Evolutionary conservation across 164 flowering plant genomes (phyloP), one percentile per base, ranked within the genome.

Genomic region (Buxus sempervirens): DNA sequence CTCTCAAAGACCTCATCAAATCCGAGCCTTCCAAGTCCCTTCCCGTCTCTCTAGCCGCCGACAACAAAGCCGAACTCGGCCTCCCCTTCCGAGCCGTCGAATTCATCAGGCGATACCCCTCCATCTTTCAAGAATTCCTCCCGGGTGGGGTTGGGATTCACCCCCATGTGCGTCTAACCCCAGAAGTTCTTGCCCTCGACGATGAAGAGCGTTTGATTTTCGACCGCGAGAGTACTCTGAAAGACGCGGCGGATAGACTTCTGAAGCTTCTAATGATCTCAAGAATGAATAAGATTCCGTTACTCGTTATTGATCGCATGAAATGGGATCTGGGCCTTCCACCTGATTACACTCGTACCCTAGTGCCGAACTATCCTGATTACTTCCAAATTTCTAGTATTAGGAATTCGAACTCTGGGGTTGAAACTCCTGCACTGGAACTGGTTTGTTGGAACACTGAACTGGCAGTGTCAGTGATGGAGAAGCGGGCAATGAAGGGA

Each of bases 281-380:
- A 9, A 74, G 85, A 63, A 69, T 73, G 21, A 72, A 82, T 45
- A 82, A 75, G 54, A 60, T 95, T 13, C 97, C 97, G 0, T 60
- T 95, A 18, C 21, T 48, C 19, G n/a, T 86, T 41, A 69, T 95
- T 27, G 91, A 92, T 59, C 38, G 62, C 38, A 63, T 95, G 54
- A 73, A 63, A 70, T 95, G 91, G 89, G 97, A 95, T 75, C 69
- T 95, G 61, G 99, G 99, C 54, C 79, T 95, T 60, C 97, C 99
- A 4, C 70, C 73, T 9, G 85, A 92, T 75, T 95, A 82, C 56
- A 67, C 74, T 0, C 53, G 73, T 22, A 78, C 72, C 19, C 49
- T 95, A 6, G 74, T 90, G 0, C 86, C 86, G 0, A 86, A 86
- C 19, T 95, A 83, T 67, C 99, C 99, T 0, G 97, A 92, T 65